These are phyloP conservation scores for Phytophthora syringae DNA, from an alignment of 352 stramenopile genomes.

Conservation along the genomic window DNA sequence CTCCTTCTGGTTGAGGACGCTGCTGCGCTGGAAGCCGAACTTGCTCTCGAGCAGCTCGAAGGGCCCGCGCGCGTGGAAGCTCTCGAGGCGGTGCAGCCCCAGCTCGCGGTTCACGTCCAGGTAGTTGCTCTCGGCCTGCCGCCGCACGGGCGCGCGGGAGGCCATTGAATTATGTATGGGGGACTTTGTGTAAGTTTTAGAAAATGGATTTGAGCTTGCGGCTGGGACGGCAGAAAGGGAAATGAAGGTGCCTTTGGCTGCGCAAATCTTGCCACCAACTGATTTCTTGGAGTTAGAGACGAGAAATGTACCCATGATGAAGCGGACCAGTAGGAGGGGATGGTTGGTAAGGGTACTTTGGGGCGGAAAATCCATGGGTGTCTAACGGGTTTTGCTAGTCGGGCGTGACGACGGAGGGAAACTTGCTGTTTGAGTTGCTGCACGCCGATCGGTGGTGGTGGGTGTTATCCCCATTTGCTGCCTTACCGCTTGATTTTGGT, in stretches of 20 bases:
- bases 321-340: constrained; percentile 7
- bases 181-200: too few relatives aligned
- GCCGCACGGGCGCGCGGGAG: constrained; percentile 42
- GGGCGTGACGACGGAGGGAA: neutral
- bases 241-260: constrained; percentile 10
- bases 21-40: constrained; percentile 83
- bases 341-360: neutral
- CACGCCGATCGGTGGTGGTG: constrained; percentile 1
- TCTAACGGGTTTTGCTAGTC: constrained; percentile 32
- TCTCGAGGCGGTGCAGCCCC: constrained; percentile 68
- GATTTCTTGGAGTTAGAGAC: constrained; percentile 22
- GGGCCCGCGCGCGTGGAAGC: constrained; percentile 58
- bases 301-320: constrained; percentile 26
- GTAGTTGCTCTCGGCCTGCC: constrained; percentile 81
- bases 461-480: constrained; percentile 7
- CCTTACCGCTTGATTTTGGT: constrained; percentile 9
- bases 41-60: constrained; percentile 84
- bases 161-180: constrained; percentile 19
- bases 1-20: constrained; percentile 86
- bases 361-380: constrained; percentile 21
- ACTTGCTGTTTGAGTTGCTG: constrained; percentile 17
- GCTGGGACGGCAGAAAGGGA: constrained; percentile 6
- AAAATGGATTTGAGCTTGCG: neutral
- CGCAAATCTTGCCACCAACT: constrained; percentile 26
- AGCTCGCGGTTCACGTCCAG: constrained; percentile 69